phyloP scores from a whole-genome alignment of 78 protist genomes.

The Cavenderia fasciculata region DNA sequence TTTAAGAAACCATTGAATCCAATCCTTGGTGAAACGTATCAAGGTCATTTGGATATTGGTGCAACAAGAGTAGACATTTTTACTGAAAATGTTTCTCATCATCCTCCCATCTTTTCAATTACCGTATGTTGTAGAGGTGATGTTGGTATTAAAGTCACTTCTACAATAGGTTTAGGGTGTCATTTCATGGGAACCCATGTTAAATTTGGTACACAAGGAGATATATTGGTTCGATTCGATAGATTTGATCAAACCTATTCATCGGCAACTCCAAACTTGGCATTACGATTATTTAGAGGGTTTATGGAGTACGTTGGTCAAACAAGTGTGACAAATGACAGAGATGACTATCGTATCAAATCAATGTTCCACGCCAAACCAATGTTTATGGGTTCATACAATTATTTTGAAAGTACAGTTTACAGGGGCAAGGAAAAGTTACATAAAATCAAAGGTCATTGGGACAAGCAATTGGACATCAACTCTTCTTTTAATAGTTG shows the following conservation, averaged over 20 bases:
- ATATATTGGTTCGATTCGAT: too few species aligned
- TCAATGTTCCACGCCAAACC: conserved; percentile 8
- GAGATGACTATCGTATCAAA: neutral
- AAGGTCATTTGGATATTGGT: neutral
- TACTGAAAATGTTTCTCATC: conserved; percentile 56
- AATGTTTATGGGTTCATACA: conserved; percentile 19
- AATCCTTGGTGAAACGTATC: conserved; percentile 43
- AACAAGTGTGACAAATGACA: neutral
- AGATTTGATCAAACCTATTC: too few species aligned
- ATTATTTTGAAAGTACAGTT: conserved; percentile 12
- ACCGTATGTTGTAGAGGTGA: too few species aligned
- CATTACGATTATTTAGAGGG: conserved; percentile 24
- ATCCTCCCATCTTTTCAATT: conserved; percentile 41
- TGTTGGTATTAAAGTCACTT: too few species aligned
- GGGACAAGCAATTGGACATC: conserved; percentile 18
- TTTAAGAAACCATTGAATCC: conserved; percentile 71
- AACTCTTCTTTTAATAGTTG: neutral
- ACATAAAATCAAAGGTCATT: conserved; percentile 17
- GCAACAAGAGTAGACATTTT: neutral
- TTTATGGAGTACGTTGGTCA: conserved; percentile 29
- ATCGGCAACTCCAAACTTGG: neutral
- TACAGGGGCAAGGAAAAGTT: conserved; percentile 48
- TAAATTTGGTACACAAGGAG: too few species aligned
- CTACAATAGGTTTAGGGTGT: too few species aligned
- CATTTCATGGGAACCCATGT: too few species aligned